Conservation (phyloP, 352 stramenopile genomes). For the Phytophthora syringae region DNA sequence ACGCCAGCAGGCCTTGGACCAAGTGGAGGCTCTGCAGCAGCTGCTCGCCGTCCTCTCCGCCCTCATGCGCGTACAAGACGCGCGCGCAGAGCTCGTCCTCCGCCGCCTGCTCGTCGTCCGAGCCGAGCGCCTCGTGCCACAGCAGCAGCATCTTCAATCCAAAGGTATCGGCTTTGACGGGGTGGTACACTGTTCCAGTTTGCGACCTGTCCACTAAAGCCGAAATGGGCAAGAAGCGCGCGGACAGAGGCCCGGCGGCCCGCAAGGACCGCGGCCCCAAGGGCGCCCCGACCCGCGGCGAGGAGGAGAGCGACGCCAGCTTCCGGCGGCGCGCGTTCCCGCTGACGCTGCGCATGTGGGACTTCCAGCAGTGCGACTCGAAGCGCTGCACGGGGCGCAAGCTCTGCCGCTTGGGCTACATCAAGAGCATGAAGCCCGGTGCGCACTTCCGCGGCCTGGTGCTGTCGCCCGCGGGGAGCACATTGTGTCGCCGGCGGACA, state of each 20-base stretch:
- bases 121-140: constrained; percentile 69
- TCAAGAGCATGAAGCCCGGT: constrained; percentile 93
- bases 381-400: constrained; percentile 95
- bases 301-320: constrained; percentile 71
- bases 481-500: constrained; percentile 91
- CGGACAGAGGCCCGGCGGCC: constrained; percentile 28
- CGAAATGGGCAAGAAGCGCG: constrained; percentile 41
- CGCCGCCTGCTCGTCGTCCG: constrained; percentile 68
- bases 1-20: constrained; percentile 58
- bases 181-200: too few relatives aligned
- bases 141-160: constrained; percentile 47
- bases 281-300: constrained; percentile 32
- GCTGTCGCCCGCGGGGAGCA: constrained; percentile 92
- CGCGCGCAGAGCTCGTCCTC: constrained; percentile 57
- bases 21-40: constrained; percentile 56
- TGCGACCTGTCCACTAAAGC: background rate
- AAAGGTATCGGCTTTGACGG: too few relatives aligned
- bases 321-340: constrained; percentile 79
- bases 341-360: constrained; percentile 93
- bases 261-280: constrained; percentile 23
- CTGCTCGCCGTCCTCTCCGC: background rate
- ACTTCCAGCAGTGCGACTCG: constrained; percentile 96
- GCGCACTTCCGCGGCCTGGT: constrained; percentile 95
- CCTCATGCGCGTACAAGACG: constrained; percentile 45
- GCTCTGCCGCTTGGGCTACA: constrained; percentile 92